Evolutionary conservation across 495 filamentous ascomycete species (phyloP), one percentile per base, ranked within the genome.

Genomic region (Aspergillus heteromorphus): DNA sequence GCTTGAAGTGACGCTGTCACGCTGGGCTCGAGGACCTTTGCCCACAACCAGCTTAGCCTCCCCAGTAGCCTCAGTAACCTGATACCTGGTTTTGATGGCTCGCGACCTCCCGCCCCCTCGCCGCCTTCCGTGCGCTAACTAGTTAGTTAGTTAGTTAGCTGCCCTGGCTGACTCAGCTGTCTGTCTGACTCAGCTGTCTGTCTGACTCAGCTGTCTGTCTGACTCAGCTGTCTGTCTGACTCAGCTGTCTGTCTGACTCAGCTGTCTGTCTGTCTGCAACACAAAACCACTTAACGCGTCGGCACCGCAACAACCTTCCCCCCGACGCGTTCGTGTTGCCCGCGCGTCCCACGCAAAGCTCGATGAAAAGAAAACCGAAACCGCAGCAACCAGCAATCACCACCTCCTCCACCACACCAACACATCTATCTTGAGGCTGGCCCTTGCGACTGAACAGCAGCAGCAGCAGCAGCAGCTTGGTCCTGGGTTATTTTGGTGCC

Each of bases 221-320:
- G 20, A 63, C 8, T 54, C 48, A 63, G 50, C 45, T n/a, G 21
- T 4, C 5, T 2, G n/a, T 40, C 29, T 57, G 20, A 63, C 8
- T 54, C 48, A 63, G 50, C 45, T n/a, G 21, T 4, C 5, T 2
- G n/a, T 40, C 29, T 57, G 20, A 63, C 8, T 54, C 48, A 63
- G 50, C 45, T n/a, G 21, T 4, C n/a, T n/a, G n/a, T n/a, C n/a
- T n/a, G n/a, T n/a, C n/a, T n/a, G n/a, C n/a, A n/a, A n/a, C n/a
- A n/a, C 17, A 49, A 52, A 72, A 74, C 58, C 67, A 73, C 67
- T 72, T 73, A 65, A 75, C 72, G 68, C 72, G 69, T 74, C 54
- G 53, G 53, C 1, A 0, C 6, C 40, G 53, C 59, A 51, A 55
- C 25, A 54, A 66, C 20, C 27, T 55, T 40, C 43, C 2, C 2